Evolutionary conservation across 179 eudicot species (phyloP).

Genomic region (Actinidia arguta): DNA sequence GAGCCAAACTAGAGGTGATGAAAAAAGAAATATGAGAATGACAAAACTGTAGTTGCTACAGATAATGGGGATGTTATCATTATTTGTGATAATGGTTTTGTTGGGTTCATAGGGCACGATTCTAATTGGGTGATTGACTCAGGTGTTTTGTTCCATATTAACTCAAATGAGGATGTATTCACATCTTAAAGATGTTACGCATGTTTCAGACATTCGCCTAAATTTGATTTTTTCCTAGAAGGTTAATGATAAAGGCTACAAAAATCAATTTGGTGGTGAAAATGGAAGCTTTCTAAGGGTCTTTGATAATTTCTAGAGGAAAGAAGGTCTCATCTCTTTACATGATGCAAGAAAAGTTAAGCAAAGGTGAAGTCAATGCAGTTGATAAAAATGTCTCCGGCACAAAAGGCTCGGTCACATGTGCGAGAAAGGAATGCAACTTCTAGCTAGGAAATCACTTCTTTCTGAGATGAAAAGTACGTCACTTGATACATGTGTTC

Average conservation of each 20-base stretch:
- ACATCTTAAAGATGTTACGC: background rate
- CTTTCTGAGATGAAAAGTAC: background rate
- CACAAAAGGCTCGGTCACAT: background rate
- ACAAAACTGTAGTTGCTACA: background rate
- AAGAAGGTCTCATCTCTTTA: background rate
- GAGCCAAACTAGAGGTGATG: background rate
- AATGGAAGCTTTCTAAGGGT: conserved; percentile 7
- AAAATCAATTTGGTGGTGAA: background rate
- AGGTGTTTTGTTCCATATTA: background rate
- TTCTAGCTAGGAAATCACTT: background rate
- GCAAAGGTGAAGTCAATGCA: background rate
- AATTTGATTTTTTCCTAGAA: background rate
- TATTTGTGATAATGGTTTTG: background rate
- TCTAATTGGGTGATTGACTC: conserved; percentile 5
- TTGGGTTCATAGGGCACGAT: background rate
- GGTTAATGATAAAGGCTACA: conserved; percentile 5
- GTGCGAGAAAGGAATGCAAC: too few species aligned
- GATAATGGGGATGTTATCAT: background rate
- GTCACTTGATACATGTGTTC: background rate
- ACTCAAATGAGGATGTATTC: background rate
- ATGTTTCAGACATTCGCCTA: background rate
- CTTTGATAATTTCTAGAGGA: background rate
- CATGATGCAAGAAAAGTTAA: background rate
- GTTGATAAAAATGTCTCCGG: background rate
- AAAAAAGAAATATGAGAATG: background rate